A percentile compares a stretch with the other conserved stretches of the same genome.
Evolutionary conservation across 2,329 filamentous ascomycete species (phyloP).

Genomic region (Capronia epimyces): DNA sequence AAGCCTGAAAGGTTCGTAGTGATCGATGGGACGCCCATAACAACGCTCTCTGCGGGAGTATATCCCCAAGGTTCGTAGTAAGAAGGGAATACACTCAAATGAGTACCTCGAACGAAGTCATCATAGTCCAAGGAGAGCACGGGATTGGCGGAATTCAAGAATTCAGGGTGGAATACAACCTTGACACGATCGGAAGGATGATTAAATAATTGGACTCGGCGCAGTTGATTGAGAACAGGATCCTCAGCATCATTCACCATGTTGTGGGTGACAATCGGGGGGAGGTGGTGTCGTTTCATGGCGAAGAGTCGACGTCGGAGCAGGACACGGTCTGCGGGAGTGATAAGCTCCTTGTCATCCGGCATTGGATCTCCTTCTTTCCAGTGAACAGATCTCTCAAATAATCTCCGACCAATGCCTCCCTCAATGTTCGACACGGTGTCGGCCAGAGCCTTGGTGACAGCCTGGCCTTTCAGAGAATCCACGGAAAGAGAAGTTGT

Average conservation of each 20-base stretch:
- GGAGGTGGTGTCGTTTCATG: slow-evolving; percentile 87
- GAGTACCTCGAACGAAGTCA: slow-evolving; percentile 94
- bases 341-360: slow-evolving; percentile 94
- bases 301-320: slow-evolving; percentile 87
- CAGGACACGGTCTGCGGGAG: slow-evolving; percentile 83
- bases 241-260: slow-evolving; percentile 94
- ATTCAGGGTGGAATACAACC: slow-evolving; percentile 96
- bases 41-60: slow-evolving; percentile 91
- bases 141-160: slow-evolving; percentile 90
- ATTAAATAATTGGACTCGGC: slow-evolving; percentile 95
- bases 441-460: slow-evolving; percentile 91
- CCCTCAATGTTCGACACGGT: slow-evolving; percentile 89
- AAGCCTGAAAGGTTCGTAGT: slow-evolving; percentile 97
- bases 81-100: slow-evolving; percentile 90
- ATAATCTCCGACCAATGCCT: slow-evolving; percentile 87
- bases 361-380: slow-evolving; percentile 89
- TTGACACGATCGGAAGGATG: slow-evolving; percentile 92
- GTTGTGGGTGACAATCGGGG: slow-evolving; percentile 97
- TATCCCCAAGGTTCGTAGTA: slow-evolving; percentile 99
- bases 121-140: slow-evolving; percentile 95
- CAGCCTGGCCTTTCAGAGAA: slow-evolving; percentile 90
- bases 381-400: slow-evolving; percentile 91
- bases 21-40: slow-evolving; percentile 98
- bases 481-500: slow-evolving; percentile 93
- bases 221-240: slow-evolving; percentile 90